Evolutionary conservation across 352 stramenopile species (phyloP).

Genomic region (Saprolegnia parasitica): DNA sequence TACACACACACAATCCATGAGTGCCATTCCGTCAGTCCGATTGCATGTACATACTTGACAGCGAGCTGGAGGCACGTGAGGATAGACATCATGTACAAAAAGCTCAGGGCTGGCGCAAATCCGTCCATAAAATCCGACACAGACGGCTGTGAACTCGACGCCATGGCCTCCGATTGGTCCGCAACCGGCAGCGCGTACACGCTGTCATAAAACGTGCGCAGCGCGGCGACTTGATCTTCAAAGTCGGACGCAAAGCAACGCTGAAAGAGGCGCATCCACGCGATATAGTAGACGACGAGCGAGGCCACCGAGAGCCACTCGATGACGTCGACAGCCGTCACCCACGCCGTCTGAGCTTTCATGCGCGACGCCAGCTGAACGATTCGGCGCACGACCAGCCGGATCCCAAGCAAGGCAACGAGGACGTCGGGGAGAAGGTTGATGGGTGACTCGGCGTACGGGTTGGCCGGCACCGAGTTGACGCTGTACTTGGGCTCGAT

Average conservation of each 20-base stretch:
- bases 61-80: constrained; percentile 1
- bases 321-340: background rate
- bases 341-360: background rate
- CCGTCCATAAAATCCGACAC: constrained; percentile 15
- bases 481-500: constrained; percentile 28
- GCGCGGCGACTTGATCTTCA: background rate
- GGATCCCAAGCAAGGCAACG: constrained; percentile 35
- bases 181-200: background rate
- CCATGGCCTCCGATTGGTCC: background rate
- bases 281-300: background rate
- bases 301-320: background rate
- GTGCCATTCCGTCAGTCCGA: no score
- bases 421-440: constrained; percentile 36
- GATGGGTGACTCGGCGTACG: background rate
- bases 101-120: background rate
- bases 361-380: background rate
- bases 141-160: background rate
- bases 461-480: background rate
- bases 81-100: constrained; percentile 5
- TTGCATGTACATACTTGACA: background rate
- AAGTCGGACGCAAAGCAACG: background rate
- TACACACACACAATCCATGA: constrained; percentile 3
- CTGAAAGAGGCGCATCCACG: background rate
- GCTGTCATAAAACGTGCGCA: constrained; percentile 2
- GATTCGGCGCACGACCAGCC: background rate